Conservation (phyloP, 73 alveolate species). For the Symbiodinium natans region DNA sequence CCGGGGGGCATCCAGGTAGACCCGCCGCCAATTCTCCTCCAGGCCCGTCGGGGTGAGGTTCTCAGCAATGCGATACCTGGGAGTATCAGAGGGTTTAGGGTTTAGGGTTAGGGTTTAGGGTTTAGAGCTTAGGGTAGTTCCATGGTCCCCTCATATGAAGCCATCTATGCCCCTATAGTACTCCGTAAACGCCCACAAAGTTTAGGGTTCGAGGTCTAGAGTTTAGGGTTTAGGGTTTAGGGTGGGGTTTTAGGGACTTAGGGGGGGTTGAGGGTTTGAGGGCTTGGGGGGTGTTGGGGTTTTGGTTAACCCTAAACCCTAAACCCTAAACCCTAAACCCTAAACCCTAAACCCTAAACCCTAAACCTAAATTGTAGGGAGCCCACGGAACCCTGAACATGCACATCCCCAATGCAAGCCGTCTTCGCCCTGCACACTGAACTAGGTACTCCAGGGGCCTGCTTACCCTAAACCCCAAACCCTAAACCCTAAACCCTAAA, state of each 20-base stretch:
- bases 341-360: background rate
- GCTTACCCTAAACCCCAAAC: background rate
- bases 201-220: no score
- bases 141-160: no score
- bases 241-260: background rate
- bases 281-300: background rate
- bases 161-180: no score
- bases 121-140: background rate
- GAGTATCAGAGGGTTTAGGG: no score
- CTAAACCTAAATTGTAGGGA: no score
- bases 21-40: conserved; percentile 83
- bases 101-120: background rate
- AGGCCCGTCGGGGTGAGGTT: conserved; percentile 19
- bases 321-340: background rate
- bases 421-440: no score
- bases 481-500: background rate
- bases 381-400: no score
- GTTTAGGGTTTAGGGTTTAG: no score
- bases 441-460: no score
- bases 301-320: background rate
- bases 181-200: no score
- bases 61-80: conserved; percentile 16
- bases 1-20: background rate
- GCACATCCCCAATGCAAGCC: no score
- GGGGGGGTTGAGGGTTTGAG: no score